Base-by-base conservation (phyloP, 345 rosid genomes). In the Melastoma malabathricum region DNA sequence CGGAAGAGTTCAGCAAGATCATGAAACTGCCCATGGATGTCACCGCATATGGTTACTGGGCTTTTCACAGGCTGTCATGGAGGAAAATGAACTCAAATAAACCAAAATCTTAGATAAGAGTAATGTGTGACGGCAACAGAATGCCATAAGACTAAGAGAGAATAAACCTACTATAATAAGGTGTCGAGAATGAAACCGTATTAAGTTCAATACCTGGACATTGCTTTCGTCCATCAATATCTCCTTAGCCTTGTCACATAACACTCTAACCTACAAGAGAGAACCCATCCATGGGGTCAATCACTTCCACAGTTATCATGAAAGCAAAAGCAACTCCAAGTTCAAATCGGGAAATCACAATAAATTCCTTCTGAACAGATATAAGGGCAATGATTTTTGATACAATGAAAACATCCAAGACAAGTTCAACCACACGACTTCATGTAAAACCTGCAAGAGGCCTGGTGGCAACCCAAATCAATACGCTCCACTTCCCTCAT, bases 1-100 rank as follows among this genome's bases (percentile, higher is more conserved):
- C 88, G 88, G 69, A 89, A 89, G 62, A 89, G 97, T 72, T 89
- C 97, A 4, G 97, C 97, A 63, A 89, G 96, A 73, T 89, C 97
- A 75, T 89, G 97, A 51, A 89, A 89, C 71, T 89, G 97, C 51
- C 94, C 94, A 46, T 89, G 97, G 61, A 89, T 86, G 73, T 89
- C 97, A 61, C 97, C 97, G 51, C 96, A 86, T 53, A 89, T 83
- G 62, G 97, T 86, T 56, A 89, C 94, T 50, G 96, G 96, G 68
- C 92, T 86, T 73, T 79, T 86, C 51, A 86, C 97, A 61, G 96
- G 98, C 94, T 89, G 70, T 27, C 44, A 9, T 13, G 5, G 29
- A 6, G 56, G 15, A 9, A 22, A 45, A 39, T 12, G 14, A 1
- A 43, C 18, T 53, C 56, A 53, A 22, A 43, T 22, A 46, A 20